Evolutionary conservation across 352 stramenopile genomes (phyloP), one percentile per base, ranked within the genome.

Genomic region (Phytophthora cryptogea): DNA sequence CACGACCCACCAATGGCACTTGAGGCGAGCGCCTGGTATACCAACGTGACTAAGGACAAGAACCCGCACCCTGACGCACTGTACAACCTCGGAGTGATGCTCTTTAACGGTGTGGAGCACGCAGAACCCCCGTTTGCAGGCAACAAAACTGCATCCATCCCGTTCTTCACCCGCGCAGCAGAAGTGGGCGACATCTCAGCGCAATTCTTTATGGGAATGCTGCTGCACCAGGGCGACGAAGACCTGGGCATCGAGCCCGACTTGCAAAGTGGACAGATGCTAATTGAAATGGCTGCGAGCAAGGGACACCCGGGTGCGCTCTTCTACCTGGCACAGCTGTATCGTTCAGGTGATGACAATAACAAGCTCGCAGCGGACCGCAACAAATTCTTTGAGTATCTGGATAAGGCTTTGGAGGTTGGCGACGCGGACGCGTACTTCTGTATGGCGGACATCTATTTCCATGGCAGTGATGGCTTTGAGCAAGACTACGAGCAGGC

Each of bases 371-470:
- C 59, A 16, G 47, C 78, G 2, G 70, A 94, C 52, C 68, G 49
- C 7, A 30, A 73, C 16, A 84, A 82, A 62, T 94, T 92, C 53
- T 54, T 88, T 11, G 56, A 78, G 35, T 76, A 89, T 57, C 45
- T 95, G 35, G 70, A 93, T 49, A 71, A 70, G 28, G 84, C 86
- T 5, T 70, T 93, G 52, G 68, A 83, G 27, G 68, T 57, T 23
- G 73, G 72, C 2, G 83, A 95, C 42, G 74, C 80, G 27, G 84
- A 94, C 37, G 86, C 86, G 36, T 64, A 87, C 45, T 94, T 92
- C 39, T 94, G 84, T 66, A 90, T 93, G 83, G 86, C 81, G 8
- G 86, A 95, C 57, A 90, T 93, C 11, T 93, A 93, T 65, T 91
- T 86, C 58, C 80, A 92, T 54, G 84, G 84, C 50, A 92, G 75